Evolutionary conservation across 2,329 filamentous ascomycete genomes (phyloP), one percentile per base, ranked within the genome.

Genomic region (Penicillium sp.): DNA sequence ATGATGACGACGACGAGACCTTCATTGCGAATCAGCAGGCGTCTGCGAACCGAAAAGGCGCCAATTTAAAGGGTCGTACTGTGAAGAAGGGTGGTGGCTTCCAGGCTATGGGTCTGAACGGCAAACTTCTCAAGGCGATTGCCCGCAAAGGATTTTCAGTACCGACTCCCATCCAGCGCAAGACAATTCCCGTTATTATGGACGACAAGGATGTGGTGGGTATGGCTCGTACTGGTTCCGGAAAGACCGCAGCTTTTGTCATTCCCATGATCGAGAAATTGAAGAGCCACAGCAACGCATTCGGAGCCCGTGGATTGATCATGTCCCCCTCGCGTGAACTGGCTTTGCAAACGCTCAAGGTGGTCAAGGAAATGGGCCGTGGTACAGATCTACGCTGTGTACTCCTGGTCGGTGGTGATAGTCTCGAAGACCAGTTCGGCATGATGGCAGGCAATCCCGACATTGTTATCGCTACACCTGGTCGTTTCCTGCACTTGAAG

Each of bases 191-290:
- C 4, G 79, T 97, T 50, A 85, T 99, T 50, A 79, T 97, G 63
- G 89, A 95, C 56, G 84, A 88, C 49, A 89, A 91, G 74, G 94
- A 99, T 80, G 89, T 97, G n/a, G 93, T 99, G 23, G 95, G 92
- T 61, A 99, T 99, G 94, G 94, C 94, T 7, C 83, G 95, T 61
- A 99, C 95, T n/a, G 94, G 94, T 70, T 97, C 92, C 18, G 94
- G 94, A 77, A 99, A 99, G 79, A 99, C 95, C 1, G 94, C 92
- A 1, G 94, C 94, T 21, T 99, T 99, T 72, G 91, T 97, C 24
- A 95, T 99, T 59, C 94, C 94, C 41, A 96, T 99, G 93, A 91
- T 99, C 56, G 90, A 99, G 76, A 89, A 87, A 60, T 78, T 99
- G 56, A 95, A 92, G 72, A 82, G 85, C 23, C 95, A 99, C 72